These are phyloP conservation scores for Geranium incanum DNA, from an alignment of 441 rosid genomes.

Conservation along the genomic window DNA sequence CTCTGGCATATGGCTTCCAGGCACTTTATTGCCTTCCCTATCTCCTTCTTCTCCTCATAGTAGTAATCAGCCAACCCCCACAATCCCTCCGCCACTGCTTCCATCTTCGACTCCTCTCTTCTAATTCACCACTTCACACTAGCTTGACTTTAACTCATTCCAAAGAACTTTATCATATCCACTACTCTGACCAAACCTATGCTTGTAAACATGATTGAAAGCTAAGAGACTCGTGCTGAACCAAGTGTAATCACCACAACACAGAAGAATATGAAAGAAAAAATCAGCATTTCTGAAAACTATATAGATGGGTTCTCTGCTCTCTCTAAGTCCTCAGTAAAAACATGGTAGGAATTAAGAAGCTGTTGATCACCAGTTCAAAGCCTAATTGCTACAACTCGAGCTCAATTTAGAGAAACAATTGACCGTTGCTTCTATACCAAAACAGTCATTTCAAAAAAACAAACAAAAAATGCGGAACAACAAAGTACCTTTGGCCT, in stretches of 20 bases:
- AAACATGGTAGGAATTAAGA: not conserved
- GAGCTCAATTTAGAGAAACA: not conserved
- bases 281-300: not conserved
- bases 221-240: not conserved
- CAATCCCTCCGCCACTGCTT: slow-evolving; percentile 78
- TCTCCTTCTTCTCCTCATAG: slow-evolving; percentile 55
- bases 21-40: slow-evolving; percentile 73
- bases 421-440: not conserved
- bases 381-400: too few relatives aligned
- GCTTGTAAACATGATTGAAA: too few relatives aligned
- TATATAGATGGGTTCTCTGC: too few relatives aligned
- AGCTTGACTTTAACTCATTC: not conserved
- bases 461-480: not conserved
- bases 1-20: slow-evolving; percentile 83
- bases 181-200: too few relatives aligned
- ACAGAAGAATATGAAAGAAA: not conserved
- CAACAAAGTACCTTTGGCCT: too few relatives aligned
- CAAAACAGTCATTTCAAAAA: not conserved
- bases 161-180: not conserved
- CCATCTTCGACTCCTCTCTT: slow-evolving; percentile 33
- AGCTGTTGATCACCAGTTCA: not conserved
- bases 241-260: not conserved
- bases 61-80: slow-evolving; percentile 85
- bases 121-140: not conserved
- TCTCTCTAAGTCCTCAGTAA: too few relatives aligned